Conservation (phyloP, 2,329 filamentous ascomycete species). For the Phoma herbarum region DNA sequence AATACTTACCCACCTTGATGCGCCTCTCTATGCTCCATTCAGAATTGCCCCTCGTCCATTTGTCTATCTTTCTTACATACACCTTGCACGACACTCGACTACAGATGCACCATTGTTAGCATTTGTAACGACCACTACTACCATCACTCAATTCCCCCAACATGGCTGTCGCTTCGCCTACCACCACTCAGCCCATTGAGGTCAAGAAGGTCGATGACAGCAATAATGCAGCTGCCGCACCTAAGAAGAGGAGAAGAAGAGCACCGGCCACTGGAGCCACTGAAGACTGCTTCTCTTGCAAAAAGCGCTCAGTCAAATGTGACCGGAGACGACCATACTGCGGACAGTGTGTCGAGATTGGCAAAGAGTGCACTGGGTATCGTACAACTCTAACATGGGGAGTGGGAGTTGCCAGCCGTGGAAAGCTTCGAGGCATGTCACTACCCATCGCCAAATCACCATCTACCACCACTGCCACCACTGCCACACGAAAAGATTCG, state of each 20-base stretch:
- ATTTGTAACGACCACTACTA: conserved; percentile 16
- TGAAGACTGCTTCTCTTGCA: conserved; percentile 95
- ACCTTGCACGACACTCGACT: conserved; percentile 44
- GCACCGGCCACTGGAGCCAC: conserved; percentile 87
- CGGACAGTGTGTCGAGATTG: conserved; percentile 89
- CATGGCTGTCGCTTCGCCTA: conserved; percentile 47
- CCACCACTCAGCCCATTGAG: conserved; percentile 45
- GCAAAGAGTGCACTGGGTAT: conserved; percentile 94
- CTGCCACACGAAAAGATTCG: conserved; percentile 40
- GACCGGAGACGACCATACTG: conserved; percentile 94
- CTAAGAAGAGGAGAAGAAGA: conserved; percentile 79
- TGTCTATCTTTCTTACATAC: conserved; percentile 46
- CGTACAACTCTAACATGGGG: conserved; percentile 97
- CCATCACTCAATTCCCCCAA: conserved; percentile 22
- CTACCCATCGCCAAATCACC: conserved; percentile 66
- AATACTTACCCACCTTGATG: conserved; percentile 52
- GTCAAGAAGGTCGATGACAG: conserved; percentile 44
- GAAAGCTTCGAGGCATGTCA: conserved; percentile 90
- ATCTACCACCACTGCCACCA: conserved; percentile 31
- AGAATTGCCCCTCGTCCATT: conserved; percentile 48
- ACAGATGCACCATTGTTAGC: conserved; percentile 45
- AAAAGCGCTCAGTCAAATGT: conserved; percentile 83
- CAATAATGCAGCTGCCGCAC: conserved; percentile 43
- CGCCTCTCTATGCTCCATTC: conserved; percentile 50
- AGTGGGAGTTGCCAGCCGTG: conserved; percentile 91